Conservation (phyloP, 495 filamentous ascomycete genomes). For the Tuber microsphaerosporum region DNA sequence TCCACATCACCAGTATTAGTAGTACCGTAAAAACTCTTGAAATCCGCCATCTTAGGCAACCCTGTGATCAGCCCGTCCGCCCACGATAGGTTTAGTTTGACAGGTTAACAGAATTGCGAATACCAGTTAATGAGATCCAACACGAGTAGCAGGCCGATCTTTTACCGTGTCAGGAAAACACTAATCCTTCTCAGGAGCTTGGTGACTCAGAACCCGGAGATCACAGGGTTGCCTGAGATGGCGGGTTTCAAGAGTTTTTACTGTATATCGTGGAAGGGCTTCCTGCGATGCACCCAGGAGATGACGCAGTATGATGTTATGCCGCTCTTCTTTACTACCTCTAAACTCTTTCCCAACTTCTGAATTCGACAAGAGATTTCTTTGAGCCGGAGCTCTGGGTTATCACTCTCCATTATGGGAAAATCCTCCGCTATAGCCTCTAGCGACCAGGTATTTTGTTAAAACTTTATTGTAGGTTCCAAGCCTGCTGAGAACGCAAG, state of each 20-base stretch:
- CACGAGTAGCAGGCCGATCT: too few species aligned
- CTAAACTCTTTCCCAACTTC: background rate
- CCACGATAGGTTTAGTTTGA: too few species aligned
- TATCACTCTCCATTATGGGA: background rate
- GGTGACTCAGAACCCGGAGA: too few species aligned
- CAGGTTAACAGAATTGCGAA: too few species aligned
- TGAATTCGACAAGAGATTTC: background rate
- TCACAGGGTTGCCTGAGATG: too few species aligned
- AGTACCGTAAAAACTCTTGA: too few species aligned
- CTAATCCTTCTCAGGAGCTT: too few species aligned
- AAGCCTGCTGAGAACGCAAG: background rate
- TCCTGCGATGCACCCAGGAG: background rate
- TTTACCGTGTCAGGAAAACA: too few species aligned
- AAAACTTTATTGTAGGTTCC: background rate
- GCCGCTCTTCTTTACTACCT: background rate
- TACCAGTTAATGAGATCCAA: too few species aligned
- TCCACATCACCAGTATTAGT: background rate
- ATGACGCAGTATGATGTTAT: background rate
- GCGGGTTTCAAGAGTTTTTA: too few species aligned
- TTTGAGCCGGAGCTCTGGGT: background rate
- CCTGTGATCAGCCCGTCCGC: too few species aligned
- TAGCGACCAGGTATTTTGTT: background rate
- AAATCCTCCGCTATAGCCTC: background rate
- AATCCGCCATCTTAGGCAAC: too few species aligned
- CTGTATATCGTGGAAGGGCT: background rate